Percentiles rank a stretch among this genome's conserved stretches.
These are phyloP conservation scores for Elaeagnus macrophylla DNA, from an alignment of 306 rosid species.

Conservation along the genomic window DNA sequence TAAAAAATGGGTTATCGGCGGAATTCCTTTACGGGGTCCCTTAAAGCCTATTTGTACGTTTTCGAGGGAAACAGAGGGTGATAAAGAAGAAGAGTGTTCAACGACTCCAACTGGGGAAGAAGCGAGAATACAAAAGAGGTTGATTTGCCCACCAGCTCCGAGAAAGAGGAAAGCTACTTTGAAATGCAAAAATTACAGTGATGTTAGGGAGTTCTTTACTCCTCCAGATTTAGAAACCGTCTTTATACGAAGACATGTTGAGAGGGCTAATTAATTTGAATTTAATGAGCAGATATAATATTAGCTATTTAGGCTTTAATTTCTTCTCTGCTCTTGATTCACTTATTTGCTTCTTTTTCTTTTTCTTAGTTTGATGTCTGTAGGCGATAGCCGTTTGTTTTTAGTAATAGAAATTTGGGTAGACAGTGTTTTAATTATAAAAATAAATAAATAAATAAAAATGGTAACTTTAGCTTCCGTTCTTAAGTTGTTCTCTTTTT, in stretches of 20 bases:
- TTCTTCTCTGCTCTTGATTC: not conserved
- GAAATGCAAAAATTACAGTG: conserved; percentile 41
- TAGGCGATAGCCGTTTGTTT: no score
- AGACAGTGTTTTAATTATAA: no score
- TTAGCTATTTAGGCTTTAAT: not conserved
- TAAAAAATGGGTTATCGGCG: conserved; percentile 62
- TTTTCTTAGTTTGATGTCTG: no score
- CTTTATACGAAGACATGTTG: conserved; percentile 58
- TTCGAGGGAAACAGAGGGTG: conserved; percentile 22
- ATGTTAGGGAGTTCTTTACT: conserved; percentile 48
- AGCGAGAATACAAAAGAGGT: conserved; percentile 37
- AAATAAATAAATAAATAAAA: no score
- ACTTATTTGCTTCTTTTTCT: not conserved
- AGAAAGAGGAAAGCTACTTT: conserved; percentile 52
- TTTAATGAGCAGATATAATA: not conserved
- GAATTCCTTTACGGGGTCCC: conserved; percentile 47
- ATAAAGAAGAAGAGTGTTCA: conserved; percentile 21
- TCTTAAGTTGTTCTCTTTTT: no score
- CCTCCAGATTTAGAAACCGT: conserved; percentile 80
- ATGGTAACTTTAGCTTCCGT: no score
- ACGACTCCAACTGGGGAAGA: conserved; percentile 76
- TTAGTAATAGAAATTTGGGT: no score
- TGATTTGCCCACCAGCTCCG: conserved; percentile 82
- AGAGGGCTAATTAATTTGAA: conserved; percentile 33
- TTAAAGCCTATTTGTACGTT: conserved; percentile 50